These are phyloP conservation scores for Sphaerulina musiva DNA, from an alignment of 2,329 filamentous ascomycete species.

Conservation along the genomic window DNA sequence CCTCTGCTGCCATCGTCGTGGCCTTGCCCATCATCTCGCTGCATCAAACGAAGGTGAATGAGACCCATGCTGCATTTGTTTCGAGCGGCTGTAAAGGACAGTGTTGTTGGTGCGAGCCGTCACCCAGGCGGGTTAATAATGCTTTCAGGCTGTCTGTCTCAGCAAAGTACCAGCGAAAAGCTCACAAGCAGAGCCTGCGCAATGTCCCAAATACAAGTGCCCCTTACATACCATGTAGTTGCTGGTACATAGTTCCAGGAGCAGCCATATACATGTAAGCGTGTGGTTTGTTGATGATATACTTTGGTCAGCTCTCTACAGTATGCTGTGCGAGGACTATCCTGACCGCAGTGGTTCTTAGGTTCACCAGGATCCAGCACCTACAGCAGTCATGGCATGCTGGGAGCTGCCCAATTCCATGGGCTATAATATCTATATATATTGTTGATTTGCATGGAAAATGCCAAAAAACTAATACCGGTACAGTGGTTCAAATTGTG, in stretches of 20 bases:
- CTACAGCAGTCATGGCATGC: background rate
- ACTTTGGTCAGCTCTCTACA: background rate
- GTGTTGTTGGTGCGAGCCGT: background rate
- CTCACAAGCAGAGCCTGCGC: too few relatives aligned
- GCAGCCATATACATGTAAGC: background rate
- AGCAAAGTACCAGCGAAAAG: background rate
- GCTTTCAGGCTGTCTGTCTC: background rate
- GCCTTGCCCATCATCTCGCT: background rate
- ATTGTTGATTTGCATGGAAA: background rate
- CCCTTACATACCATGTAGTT: constrained; percentile 1
- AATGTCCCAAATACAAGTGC: background rate
- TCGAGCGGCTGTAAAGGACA: background rate
- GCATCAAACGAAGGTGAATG: background rate
- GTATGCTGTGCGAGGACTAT: background rate
- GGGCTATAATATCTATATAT: background rate
- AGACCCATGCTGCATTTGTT: background rate
- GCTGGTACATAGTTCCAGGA: background rate
- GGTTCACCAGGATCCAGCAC: background rate
- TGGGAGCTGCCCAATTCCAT: background rate
- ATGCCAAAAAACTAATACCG: background rate
- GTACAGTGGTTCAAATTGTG: background rate
- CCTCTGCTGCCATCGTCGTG: background rate
- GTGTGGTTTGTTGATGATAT: background rate
- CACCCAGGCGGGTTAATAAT: background rate
- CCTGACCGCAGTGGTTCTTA: background rate